These are phyloP conservation scores for Podospora bellae-mahoneyi DNA, from an alignment of 495 filamentous ascomycete genomes.

Conservation along the genomic window DNA sequence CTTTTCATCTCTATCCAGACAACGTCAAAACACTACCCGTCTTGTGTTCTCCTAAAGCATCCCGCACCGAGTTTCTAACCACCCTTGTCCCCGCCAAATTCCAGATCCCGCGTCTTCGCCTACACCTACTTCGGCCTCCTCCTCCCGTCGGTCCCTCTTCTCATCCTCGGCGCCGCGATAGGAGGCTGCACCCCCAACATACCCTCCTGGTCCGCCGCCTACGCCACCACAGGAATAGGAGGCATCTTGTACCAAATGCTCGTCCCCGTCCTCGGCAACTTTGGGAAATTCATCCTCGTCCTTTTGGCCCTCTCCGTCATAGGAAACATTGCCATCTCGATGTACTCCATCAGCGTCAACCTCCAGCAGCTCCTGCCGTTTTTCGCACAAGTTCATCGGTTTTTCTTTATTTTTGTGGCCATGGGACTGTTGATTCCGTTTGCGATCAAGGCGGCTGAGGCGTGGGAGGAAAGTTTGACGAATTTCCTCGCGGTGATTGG, in stretches of 20 bases:
- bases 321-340: conserved; percentile 46
- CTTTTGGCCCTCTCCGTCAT: conserved; percentile 49
- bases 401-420: conserved; percentile 45
- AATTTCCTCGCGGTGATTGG: conserved; percentile 53
- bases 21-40: too few relatives aligned
- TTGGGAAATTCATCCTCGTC: conserved; percentile 51
- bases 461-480: conserved; percentile 48
- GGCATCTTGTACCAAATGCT: conserved; percentile 52
- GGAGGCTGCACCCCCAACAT: conserved; percentile 42
- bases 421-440: conserved; percentile 49
- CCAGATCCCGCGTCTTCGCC: conserved; percentile 35
- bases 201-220: conserved; percentile 39
- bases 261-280: conserved; percentile 42
- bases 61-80: background rate
- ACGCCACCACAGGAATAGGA: conserved; percentile 42
- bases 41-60: too few relatives aligned
- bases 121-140: conserved; percentile 46
- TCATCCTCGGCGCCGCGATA: conserved; percentile 53
- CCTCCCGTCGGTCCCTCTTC: conserved; percentile 47
- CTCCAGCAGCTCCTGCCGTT: conserved; percentile 50
- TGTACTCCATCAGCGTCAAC: conserved; percentile 49
- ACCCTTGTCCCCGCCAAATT: background rate
- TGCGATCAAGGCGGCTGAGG: conserved; percentile 44
- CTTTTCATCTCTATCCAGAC: background rate
- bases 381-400: conserved; percentile 43